Conservation (phyloP, 2,329 filamentous ascomycete species). For the Penicillium palitans region DNA sequence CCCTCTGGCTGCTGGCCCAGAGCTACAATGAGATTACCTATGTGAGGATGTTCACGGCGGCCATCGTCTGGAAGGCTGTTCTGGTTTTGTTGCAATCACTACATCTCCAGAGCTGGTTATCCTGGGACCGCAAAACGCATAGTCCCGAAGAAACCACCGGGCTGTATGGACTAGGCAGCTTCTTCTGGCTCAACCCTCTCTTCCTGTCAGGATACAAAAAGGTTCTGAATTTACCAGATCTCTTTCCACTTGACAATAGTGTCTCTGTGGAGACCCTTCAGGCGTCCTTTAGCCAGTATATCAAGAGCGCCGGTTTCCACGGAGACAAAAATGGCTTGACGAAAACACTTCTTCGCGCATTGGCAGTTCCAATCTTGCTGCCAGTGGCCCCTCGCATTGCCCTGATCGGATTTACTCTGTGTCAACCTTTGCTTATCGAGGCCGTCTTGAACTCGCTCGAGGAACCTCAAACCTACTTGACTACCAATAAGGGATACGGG, state of each 20-base stretch:
- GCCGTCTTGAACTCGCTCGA: not conserved
- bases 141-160: not conserved
- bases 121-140: not conserved
- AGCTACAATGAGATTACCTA: not conserved
- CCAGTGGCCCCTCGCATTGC: not conserved
- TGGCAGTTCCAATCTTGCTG: not conserved
- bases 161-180: not conserved
- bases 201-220: not conserved
- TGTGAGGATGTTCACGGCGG: not conserved
- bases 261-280: not conserved
- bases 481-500: not conserved
- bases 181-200: not conserved
- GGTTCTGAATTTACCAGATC: not conserved
- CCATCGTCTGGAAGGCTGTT: not conserved
- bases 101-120: not conserved
- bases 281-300: not conserved
- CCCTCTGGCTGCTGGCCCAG: not conserved
- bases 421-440: not conserved
- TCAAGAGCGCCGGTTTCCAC: not conserved
- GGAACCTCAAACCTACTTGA: not conserved
- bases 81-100: not conserved
- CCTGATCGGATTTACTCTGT: not conserved
- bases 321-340: not conserved
- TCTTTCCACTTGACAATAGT: not conserved
- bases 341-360: not conserved